Base-by-base conservation (phyloP, 1,284 basidiomycete genomes). In the Abortiporus biennis region DNA sequence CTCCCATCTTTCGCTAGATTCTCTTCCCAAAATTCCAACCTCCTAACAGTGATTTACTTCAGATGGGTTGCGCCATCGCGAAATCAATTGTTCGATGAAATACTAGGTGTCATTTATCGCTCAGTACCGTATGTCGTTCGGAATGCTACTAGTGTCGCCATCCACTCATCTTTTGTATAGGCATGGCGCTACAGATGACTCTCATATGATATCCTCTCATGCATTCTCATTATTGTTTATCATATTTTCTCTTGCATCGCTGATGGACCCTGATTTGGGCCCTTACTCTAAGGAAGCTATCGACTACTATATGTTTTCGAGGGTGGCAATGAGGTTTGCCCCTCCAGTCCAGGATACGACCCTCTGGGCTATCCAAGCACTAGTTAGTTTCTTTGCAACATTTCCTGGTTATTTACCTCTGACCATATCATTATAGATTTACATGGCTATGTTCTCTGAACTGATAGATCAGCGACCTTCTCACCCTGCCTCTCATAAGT, bases 361-460 rank as follows among this genome's bases (percentile, higher is more conserved):
- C 1, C 54, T 78, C 4, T 60, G 65, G 16, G 64, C 72, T 6
- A 69, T 82, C 4, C 71, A 76, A 46, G 61, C 73, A 8, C 54
- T 76, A 53, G 80, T 81, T 46, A 29, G 74, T 48, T 2, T 16
- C 12, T 36, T 19, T 16, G n/a, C n/a, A n/a, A n/a, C n/a, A n/a
- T n/a, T n/a, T 21, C 27, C 30, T 17, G 5, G 15, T 19, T 20
- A n/a, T 2, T 16, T 35, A 36, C 42, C 33, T 34, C 42, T 38
- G 33, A 36, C 33, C 16, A 13, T 37, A 15, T n/a, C 38, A 15
- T 21, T 45, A 32, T 45, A 81, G 79, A 61, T 73, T 22, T 78
- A 81, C 53, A 66, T 77, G 54, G 66, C 71, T 3, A 68, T 74
- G 40, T 83, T 74, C 54, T 61, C 76, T n/a, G 74, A 82, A 39